These are phyloP conservation scores for Flaveria sonorensis DNA, from an alignment of 129 eudicot genomes.

Conservation along the genomic window DNA sequence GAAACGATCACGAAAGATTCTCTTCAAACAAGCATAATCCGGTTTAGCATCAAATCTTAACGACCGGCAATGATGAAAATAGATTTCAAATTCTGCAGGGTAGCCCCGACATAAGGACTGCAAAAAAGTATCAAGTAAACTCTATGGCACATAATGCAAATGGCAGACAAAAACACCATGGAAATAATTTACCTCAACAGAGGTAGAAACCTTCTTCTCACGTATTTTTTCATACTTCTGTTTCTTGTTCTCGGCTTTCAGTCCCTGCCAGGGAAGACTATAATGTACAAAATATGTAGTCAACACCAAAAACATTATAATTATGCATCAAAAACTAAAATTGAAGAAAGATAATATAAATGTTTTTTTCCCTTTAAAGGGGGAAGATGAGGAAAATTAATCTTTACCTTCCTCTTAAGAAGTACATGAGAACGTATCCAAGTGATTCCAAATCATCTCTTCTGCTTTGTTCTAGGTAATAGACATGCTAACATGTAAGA, in stretches of 20 bases:
- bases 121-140: background rate
- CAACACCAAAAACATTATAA: conserved; percentile 7
- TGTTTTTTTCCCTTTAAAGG: background rate
- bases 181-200: conserved; percentile 75
- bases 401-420: conserved; percentile 89
- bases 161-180: background rate
- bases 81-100: conserved; percentile 93
- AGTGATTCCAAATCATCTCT: conserved; percentile 98
- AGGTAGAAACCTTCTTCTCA: conserved; percentile 89
- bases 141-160: conserved; percentile 19
- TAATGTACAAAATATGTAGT: conserved; percentile 19
- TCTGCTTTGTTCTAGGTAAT: conserved; percentile 82
- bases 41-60: conserved; percentile 95
- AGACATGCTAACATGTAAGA: conserved; percentile 24
- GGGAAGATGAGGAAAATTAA: background rate
- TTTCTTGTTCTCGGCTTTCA: conserved; percentile 95
- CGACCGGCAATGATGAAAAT: conserved; percentile 93
- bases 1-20: conserved; percentile 95
- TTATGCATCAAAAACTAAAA: conserved; percentile 5
- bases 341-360: background rate
- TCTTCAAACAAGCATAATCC: conserved; percentile 91
- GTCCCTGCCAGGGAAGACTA: conserved; percentile 99
- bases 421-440: conserved; percentile 96
- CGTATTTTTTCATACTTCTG: conserved; percentile 93
- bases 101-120: conserved; percentile 94